Conservation (phyloP, 768 basidiomycete species). For the Lentinula boryana region DNA sequence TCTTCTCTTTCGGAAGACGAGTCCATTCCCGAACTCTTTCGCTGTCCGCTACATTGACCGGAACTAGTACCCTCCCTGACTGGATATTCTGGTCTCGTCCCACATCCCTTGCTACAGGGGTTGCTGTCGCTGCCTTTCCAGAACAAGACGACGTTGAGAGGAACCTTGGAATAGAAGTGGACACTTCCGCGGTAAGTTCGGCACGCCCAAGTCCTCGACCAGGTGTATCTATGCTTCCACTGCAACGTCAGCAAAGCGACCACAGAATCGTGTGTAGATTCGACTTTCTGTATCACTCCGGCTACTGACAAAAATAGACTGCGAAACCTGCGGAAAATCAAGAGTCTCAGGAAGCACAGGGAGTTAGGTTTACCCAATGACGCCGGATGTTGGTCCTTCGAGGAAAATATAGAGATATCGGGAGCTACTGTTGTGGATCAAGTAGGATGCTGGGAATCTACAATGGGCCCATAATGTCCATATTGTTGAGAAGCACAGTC, state of each 20-base stretch:
- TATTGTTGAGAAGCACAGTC: neutral
- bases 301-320: neutral
- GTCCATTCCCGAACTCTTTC: conserved; percentile 41
- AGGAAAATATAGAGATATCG: neutral
- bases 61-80: conserved; percentile 29
- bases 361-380: neutral
- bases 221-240: neutral
- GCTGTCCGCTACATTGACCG: conserved; percentile 37
- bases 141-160: conserved; percentile 4
- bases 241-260: neutral
- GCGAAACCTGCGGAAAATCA: neutral
- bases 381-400: neutral
- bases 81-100: conserved; percentile 36
- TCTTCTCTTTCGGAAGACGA: conserved; percentile 49
- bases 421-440: neutral
- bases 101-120: conserved; percentile 3
- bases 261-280: neutral
- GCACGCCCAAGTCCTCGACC: conserved; percentile 12
- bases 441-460: neutral
- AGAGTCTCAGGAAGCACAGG: neutral
- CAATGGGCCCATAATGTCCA: neutral
- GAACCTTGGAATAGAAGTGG: neutral
- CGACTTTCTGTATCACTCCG: no score
- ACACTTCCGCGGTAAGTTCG: conserved; percentile 25
- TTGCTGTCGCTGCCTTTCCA: conserved; percentile 2